A percentile compares a stretch with the other conserved stretches of the same genome.
Conservation (phyloP, 495 filamentous ascomycete genomes). For the Talaromyces thailandensis region DNA sequence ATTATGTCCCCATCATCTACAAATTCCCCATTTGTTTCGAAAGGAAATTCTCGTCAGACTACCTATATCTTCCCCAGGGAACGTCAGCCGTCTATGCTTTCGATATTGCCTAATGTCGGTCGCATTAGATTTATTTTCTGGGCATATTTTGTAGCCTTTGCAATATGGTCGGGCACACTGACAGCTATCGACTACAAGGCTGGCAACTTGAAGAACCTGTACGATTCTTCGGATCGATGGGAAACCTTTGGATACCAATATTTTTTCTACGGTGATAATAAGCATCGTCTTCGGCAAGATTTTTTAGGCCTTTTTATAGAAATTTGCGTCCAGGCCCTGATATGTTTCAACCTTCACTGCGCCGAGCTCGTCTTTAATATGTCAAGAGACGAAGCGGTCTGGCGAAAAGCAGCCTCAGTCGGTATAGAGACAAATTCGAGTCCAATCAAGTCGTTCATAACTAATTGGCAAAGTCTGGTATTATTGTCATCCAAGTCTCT, state of each 20-base stretch:
- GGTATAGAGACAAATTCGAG: neutral
- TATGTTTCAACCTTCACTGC: neutral
- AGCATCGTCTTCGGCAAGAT: neutral
- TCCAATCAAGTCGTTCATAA: neutral
- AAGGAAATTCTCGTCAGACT: neutral
- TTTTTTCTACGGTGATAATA: neutral
- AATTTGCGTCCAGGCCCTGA: neutral
- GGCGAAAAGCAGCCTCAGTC: neutral
- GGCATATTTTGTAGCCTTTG: neutral
- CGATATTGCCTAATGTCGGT: neutral
- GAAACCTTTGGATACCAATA: neutral
- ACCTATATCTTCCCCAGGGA: neutral
- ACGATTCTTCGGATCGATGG: neutral
- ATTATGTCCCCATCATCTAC: neutral
- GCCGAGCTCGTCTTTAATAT: neutral
- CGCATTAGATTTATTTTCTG: neutral
- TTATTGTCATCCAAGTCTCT: neutral
- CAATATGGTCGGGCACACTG: neutral
- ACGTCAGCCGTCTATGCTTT: neutral
- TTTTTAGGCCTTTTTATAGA: neutral
- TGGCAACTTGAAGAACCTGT: neutral
- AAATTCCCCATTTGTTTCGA: neutral
- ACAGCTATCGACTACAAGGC: neutral
- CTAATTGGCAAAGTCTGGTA: neutral
- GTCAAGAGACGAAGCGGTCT: neutral